Evolutionary conservation across 2,329 filamentous ascomycete genomes (phyloP), one percentile per base, ranked within the genome.

Genomic region (Fusarium sp.): DNA sequence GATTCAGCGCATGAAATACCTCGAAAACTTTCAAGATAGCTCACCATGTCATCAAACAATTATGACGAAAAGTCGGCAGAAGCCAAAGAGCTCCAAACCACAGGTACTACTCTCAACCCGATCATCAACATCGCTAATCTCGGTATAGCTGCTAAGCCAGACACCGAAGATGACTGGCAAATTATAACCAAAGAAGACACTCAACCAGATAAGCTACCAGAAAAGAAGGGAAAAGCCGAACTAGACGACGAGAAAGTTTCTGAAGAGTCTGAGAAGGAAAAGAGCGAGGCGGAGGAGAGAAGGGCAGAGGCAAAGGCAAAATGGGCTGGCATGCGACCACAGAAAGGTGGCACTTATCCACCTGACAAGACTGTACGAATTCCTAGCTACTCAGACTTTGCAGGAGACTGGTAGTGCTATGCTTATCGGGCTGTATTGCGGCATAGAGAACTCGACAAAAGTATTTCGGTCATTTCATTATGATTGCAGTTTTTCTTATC

Each of bases 111-210:
- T 29, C 9, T 23, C 8, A 16, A 9, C 8, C 4, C 0, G 37
- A 5, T 10, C 10, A 2, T 1, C 5, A 4, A 6, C 24, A 3
- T 28, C n/a, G 16, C 60, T 58, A 35, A 60, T 6, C 3, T 23
- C 1, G 3, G 3, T 7, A 3, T 3, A 46, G 60, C 16, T 15
- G 11, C 15, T 3, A 35, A 28, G 2, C 10, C 16, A 9, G 10
- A 23, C 16, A 41, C 1, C 2, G 64, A 65, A 1, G 48, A 68
- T 5, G 65, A 66, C n/a, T 68, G 65, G 65, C 39, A 68, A 5
- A 46, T 69, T 0, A 16, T 68, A 4, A 44, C 21, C 6, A 46
- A 41, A 31, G 50, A 68, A 28, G 65, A 61, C 0, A 11, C 2
- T 16, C 24, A 26, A 5, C 16, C 9, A 6, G 31, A 13, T 10